Conservation (phyloP, 2,329 filamentous ascomycete species). For the Colletotrichum phormii region DNA sequence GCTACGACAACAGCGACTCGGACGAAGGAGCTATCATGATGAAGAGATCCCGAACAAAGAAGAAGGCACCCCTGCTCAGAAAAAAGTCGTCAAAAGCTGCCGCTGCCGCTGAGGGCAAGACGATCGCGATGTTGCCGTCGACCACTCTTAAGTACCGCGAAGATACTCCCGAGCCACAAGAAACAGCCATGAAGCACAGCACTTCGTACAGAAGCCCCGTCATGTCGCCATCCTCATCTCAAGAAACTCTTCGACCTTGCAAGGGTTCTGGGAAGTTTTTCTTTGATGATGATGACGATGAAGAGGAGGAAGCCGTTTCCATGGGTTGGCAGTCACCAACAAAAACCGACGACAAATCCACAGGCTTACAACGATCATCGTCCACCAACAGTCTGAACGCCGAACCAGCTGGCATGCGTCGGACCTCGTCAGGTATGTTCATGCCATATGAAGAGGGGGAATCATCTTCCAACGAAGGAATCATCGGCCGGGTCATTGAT, state of each 20-base stretch:
- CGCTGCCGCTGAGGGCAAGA: conserved; percentile 78
- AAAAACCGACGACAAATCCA: conserved; percentile 38
- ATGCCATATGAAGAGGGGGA: conserved; percentile 88
- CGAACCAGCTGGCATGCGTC: conserved; percentile 73
- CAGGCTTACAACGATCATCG: conserved; percentile 58
- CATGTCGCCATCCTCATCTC: conserved; percentile 80
- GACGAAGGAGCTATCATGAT: conserved; percentile 87
- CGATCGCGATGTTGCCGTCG: conserved; percentile 87
- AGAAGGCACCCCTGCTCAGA: conserved; percentile 67
- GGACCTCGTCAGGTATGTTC: conserved; percentile 89
- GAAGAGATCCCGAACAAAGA: conserved; percentile 72
- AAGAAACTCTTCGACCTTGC: conserved; percentile 82
- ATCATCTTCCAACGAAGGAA: conserved; percentile 66
- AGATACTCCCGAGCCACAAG: conserved; percentile 76
- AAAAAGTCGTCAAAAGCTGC: conserved; percentile 49
- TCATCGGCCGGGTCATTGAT: conserved; percentile 84
- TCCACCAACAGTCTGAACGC: conserved; percentile 62
- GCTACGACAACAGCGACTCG: conserved; percentile 71
- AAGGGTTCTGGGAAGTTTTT: conserved; percentile 74
- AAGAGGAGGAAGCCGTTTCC: conserved; percentile 63
- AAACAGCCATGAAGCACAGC: conserved; percentile 73
- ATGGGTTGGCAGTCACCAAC: conserved; percentile 38
- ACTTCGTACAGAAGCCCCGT: conserved; percentile 60
- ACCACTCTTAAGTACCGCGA: conserved; percentile 88
- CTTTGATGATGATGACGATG: conserved; percentile 69